Base-by-base conservation (phyloP, 2,329 filamentous ascomycete species). In the Drechslera avenae region DNA sequence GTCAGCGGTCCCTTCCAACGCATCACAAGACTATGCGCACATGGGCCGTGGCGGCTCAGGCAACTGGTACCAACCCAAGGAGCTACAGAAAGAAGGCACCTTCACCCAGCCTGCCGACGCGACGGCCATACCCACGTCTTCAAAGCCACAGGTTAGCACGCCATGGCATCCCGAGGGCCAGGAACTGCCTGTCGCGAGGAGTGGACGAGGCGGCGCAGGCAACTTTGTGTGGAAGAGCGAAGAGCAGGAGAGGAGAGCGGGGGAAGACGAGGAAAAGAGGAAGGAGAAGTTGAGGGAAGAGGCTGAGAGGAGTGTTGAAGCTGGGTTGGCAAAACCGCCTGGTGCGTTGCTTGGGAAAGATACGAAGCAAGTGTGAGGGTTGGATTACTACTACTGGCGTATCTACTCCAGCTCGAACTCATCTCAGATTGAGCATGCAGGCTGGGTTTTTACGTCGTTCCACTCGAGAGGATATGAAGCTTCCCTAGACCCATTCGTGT, bases 191-290 rank as follows among this genome's bases (percentile, higher is more conserved):
- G 57, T 73, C 34, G 71, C 65, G 21, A 52, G 67, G 21, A 63
- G 64, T 18, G 78, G 78, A 1, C 63, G 77, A 37, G 78, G 78
- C 21, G 78, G 78, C 5, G 76, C 76, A n/a, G 78, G 78, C 3
- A 79, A 80, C 45, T 77, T 74, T 52, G 65, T 73, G n/a, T 78
- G 72, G 72, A 65, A 60, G 62, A 55, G 70, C 39, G 73, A 73
- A 46, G 71, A 72, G 49, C 50, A 60, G 39, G 69, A 62, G 31
- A 59, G 42, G 48, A 44, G 31, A 47, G 63, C 70, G 46, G 65
- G 60, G 40, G 58, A 58, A 34, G 65, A 52, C 52, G 68, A 52
- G 58, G 67, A 50, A 37, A 50, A 37, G 28, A 52, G 31, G 34
- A 52, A 49, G 39, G 54, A 60, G 37, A 31, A 18, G n/a, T 34